phyloP scores from a whole-genome alignment of 2,329 filamentous ascomycete genomes.

The Juglanconis sp. region DNA sequence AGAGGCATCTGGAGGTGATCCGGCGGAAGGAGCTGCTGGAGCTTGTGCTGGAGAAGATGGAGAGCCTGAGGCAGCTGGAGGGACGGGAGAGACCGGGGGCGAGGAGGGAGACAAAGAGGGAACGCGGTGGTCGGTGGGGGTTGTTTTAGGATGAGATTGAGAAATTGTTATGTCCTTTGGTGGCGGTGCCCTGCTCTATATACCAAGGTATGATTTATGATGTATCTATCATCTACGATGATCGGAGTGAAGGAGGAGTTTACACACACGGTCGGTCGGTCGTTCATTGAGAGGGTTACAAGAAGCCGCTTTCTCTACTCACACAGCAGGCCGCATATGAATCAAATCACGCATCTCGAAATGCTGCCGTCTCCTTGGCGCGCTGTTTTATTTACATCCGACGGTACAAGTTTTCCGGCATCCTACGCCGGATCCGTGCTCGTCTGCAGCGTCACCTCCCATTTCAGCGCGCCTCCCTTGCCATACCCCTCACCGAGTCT shows the following conservation, averaged over 20 bases:
- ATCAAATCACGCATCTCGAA: neutral
- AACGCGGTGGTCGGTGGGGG: slow-evolving; percentile 18
- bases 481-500: slow-evolving; percentile 86
- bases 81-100: slow-evolving; percentile 61
- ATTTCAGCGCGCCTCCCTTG: slow-evolving; percentile 71
- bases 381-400: neutral
- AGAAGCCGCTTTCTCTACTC: neutral
- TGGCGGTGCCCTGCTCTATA: slow-evolving; percentile 1
- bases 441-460: slow-evolving; percentile 91
- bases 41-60: slow-evolving; percentile 92
- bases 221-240: neutral
- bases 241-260: neutral
- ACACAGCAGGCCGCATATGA: neutral
- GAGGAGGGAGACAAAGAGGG: slow-evolving; percentile 28
- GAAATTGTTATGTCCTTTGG: neutral
- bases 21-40: slow-evolving; percentile 88
- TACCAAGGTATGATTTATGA: slow-evolving; percentile 8
- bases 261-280: neutral
- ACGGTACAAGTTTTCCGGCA: neutral
- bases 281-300: neutral
- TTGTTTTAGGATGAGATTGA: slow-evolving; percentile 4
- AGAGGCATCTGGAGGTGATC: slow-evolving; percentile 86
- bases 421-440: slow-evolving; percentile 34
- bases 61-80: slow-evolving; percentile 81
- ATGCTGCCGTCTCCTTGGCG: neutral